phyloP scores from a whole-genome alignment of 2,329 filamentous ascomycete species.

The Gyromitra esculenta region DNA sequence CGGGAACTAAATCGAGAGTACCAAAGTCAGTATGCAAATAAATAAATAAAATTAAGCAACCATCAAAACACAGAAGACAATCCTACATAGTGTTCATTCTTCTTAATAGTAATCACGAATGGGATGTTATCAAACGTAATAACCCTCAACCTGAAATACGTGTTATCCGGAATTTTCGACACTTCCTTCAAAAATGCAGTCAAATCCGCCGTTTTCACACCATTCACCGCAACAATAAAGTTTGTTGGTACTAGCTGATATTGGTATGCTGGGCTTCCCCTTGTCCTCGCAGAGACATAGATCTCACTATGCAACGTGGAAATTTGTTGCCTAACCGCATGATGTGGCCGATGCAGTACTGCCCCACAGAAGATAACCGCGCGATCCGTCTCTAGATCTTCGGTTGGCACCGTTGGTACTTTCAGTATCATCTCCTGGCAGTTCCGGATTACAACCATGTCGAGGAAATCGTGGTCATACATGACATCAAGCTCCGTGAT shows the following conservation, averaged over 20 bases:
- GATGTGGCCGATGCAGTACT: slow-evolving; percentile 89
- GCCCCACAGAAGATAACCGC: slow-evolving; percentile 96
- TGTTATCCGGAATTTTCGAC: slow-evolving; percentile 91
- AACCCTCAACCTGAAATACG: slow-evolving; percentile 96
- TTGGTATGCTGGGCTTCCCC: slow-evolving; percentile 84
- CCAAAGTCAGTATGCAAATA: neutral
- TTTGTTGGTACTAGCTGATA: slow-evolving; percentile 95
- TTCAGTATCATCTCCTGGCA: slow-evolving; percentile 79
- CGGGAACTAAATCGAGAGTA: slow-evolving; percentile 64
- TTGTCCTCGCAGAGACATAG: slow-evolving; percentile 83
- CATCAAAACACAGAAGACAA: neutral
- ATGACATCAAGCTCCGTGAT: slow-evolving; percentile 94
- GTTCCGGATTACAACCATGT: slow-evolving; percentile 86
- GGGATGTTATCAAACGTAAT: slow-evolving; percentile 98
- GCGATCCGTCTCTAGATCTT: slow-evolving; percentile 90
- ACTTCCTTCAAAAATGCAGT: slow-evolving; percentile 82
- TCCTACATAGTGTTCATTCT: slow-evolving; percentile 90
- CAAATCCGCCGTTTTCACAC: slow-evolving; percentile 82
- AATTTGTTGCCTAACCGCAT: slow-evolving; percentile 96
- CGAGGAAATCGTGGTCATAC: slow-evolving; percentile 86
- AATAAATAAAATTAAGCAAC: neutral
- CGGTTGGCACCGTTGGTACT: slow-evolving; percentile 84
- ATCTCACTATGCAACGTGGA: slow-evolving; percentile 95
- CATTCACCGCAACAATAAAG: slow-evolving; percentile 96
- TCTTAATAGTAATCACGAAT: slow-evolving; percentile 99